These are phyloP conservation scores for Moricandia arvensis DNA, from an alignment of 345 rosid species.

Conservation along the genomic window DNA sequence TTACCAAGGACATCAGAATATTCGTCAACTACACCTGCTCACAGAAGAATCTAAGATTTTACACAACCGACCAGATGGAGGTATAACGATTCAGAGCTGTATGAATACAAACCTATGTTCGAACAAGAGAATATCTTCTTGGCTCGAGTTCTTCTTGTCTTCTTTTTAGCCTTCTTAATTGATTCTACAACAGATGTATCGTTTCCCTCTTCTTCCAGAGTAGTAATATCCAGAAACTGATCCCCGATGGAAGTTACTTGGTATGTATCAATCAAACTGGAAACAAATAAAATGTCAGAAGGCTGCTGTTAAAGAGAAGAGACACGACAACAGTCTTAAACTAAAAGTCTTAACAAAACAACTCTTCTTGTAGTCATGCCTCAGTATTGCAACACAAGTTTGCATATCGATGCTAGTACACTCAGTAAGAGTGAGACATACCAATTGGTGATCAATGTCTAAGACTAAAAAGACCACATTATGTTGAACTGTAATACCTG, in stretches of 20 bases:
- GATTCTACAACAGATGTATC: constrained; percentile 27
- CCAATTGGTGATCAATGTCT: constrained; percentile 6
- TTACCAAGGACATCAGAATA: constrained; percentile 49
- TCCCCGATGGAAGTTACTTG: constrained; percentile 34
- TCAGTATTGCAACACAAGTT: neutral
- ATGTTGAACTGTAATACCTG: constrained; percentile 33
- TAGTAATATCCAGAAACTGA: constrained; percentile 27
- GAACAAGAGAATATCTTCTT: constrained; percentile 36
- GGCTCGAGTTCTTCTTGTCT: constrained; percentile 45
- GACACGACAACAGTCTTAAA: neutral
- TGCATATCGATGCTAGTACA: neutral
- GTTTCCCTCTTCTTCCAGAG: constrained; percentile 34
- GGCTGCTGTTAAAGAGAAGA: neutral
- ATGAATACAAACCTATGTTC: constrained; percentile 43
- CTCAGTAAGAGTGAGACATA: neutral
- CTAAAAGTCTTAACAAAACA: neutral
- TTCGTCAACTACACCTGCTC: constrained; percentile 51
- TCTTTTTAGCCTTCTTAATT: constrained; percentile 45
- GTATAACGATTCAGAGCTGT: neutral
- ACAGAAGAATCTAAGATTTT: neutral
- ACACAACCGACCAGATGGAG: neutral
- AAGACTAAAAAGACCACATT: neutral
- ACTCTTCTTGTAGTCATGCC: neutral
- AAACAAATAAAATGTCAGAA: constrained; percentile 31
- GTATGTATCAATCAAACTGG: constrained; percentile 43